Evolutionary conservation across 2,329 filamentous ascomycete genomes (phyloP).

Genomic region (Epichloe amarillans): DNA sequence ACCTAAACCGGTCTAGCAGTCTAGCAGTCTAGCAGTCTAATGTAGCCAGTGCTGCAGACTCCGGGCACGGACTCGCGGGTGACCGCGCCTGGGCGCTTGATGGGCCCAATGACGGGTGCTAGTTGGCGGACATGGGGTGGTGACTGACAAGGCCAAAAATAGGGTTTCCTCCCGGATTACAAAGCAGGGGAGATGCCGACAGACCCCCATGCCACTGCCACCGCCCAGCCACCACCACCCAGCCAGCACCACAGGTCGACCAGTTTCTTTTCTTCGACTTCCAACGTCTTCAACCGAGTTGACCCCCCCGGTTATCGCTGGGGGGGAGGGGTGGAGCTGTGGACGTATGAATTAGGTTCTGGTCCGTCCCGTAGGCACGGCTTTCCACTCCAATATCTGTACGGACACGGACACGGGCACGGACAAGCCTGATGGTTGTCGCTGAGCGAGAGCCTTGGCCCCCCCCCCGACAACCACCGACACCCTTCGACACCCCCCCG

Average conservation of each 20-base stretch:
- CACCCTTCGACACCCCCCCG: neutral
- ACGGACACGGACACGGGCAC: neutral
- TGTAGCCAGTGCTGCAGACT: too few relatives aligned
- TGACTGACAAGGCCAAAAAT: constrained; percentile 3
- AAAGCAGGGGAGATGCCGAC: too few relatives aligned
- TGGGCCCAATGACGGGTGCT: constrained; percentile 3
- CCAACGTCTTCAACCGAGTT: neutral
- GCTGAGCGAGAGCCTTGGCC: constrained; percentile 2
- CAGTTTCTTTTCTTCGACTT: neutral
- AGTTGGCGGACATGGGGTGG: neutral
- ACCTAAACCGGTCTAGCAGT: too few relatives aligned
- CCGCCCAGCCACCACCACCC: too few relatives aligned
- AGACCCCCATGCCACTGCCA: too few relatives aligned
- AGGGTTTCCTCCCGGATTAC: neutral
- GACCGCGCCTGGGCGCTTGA: constrained; percentile 6
- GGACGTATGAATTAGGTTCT: neutral
- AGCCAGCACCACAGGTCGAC: neutral
- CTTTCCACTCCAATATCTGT: too few relatives aligned
- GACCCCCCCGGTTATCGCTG: neutral
- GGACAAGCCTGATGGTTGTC: neutral
- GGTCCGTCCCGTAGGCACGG: neutral
- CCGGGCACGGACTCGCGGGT: neutral
- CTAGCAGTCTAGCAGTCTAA: too few relatives aligned
- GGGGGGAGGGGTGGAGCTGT: neutral
- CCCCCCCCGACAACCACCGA: neutral